Base-by-base conservation (phyloP, 305 asterid species). In the Salvia sclarea region DNA sequence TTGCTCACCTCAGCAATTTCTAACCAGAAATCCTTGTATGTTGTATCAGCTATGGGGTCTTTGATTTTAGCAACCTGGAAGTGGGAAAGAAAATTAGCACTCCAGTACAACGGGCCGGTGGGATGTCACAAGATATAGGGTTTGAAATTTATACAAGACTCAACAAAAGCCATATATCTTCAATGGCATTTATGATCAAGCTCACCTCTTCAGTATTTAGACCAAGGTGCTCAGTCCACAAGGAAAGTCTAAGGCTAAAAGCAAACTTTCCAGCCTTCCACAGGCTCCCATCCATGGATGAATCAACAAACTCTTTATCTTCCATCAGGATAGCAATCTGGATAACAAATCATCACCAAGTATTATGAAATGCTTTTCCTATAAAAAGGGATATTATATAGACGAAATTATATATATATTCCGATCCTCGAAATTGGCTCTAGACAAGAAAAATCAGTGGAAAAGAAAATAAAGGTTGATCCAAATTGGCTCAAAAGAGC, bases 181-280 rank as follows among this genome's bases (percentile, higher is more conserved):
- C 43, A 66, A 61, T 68, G 64, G 57, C 28, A 18, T 37, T 45
- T 57, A 38, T 41, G 56, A 55, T 50, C 66, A 45, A 13, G 80
- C 82, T 75, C 58, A 90, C 98, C 95, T 93, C 92, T 49, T 79
- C 62, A 40, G 82, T 16, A n/a, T 30, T 33, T 37, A 93, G 78
- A 76, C 97, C 97, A 53, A 93, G 94, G 78, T 93, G 98, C 82
- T 93, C 98, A 2, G 91, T 84, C 98, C 98, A 93, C 81, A 93
- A 77, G 40, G 91, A 86, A 63, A 87, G 78, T 77, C 98, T 77
- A 65, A 93, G 97, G 52, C 80, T 84, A 68, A 69, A 80, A 74
- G 97, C 61, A 70, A 88, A 93, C 68, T 83, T 87, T 72, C 98
- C 98, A 52, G 98, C 97, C 76, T 81, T 85, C 98, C 98, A 90